Base-by-base conservation (phyloP, 192 early-diverging fungal species). In the Entomortierella chlamydospora region DNA sequence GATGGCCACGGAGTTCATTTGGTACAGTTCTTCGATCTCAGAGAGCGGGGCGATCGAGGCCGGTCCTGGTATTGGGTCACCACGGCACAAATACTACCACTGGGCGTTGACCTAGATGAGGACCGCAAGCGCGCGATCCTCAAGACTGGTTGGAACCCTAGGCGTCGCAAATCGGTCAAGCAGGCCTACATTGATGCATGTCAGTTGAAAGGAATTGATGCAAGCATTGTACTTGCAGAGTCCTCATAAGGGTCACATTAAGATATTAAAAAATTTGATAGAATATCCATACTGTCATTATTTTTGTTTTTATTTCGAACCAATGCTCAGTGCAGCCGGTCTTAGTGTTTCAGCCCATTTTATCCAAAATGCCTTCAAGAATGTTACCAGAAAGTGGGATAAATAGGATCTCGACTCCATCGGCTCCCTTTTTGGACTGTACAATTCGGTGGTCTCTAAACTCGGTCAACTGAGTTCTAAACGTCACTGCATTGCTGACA, bases 391-490 rank as follows among this genome's bases (percentile, higher is more conserved):
- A 87, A 57, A 96, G 82, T 2, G 96, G 94, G 28, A 95, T 91
- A 66, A 83, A 90, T 69, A 95, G 62, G 18, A 93, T 70, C 60
- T 95, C 93, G 13, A 85, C 86, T 30, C 90, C 91, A 68, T 92
- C 91, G 2, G 76, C 52, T 0, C 64, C 81, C 37, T 86, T 70
- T 51, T 83, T 89, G n/a, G 89, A 86, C 41, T 88, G 85, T 13
- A 99, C 92, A 22, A 99, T 91, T 39, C 91, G 84, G 81, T 99
- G 97, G 85, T 98, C 96, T 31, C 90, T 84, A 79, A 97, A 98
- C 83, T 99, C 97, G 2, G 91, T 94, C 58, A 99, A 77, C 76
- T 95, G 93, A n/a, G 95, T 91, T 64, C 91, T 90, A 82, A 99
- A 95, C 0, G 92, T 94, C 55, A 93, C 71, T 26, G 94, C 93